Percentiles rank a stretch among this genome's conserved stretches.
These are phyloP conservation scores for Aureobasidium vineae DNA, from an alignment of 2,329 filamentous ascomycete species.

Conservation along the genomic window DNA sequence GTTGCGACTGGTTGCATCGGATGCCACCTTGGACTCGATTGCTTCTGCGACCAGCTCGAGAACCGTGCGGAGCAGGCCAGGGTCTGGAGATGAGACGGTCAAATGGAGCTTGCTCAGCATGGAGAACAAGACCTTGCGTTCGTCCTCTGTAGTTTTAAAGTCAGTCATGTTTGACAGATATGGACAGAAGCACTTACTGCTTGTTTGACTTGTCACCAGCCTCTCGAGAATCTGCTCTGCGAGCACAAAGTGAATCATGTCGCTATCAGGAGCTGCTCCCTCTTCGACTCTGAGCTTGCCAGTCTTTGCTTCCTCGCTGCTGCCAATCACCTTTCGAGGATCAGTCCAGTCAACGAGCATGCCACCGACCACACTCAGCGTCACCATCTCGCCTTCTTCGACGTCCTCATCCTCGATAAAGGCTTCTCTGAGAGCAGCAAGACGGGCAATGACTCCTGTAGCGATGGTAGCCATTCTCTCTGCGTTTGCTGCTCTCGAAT, in stretches of 20 bases:
- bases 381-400: slow-evolving; percentile 73
- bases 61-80: slow-evolving; percentile 39
- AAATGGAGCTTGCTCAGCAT: slow-evolving; percentile 82
- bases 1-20: slow-evolving; percentile 54
- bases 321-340: slow-evolving; percentile 70
- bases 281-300: slow-evolving; percentile 45
- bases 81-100: slow-evolving; percentile 41
- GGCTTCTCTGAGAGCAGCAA: slow-evolving; percentile 47
- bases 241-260: slow-evolving; percentile 69
- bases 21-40: slow-evolving; percentile 50
- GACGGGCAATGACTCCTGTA: slow-evolving; percentile 69
- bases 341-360: slow-evolving; percentile 95
- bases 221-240: slow-evolving; percentile 75
- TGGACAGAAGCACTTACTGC: slow-evolving; percentile 54
- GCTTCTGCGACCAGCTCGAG: slow-evolving; percentile 50
- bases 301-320: slow-evolving; percentile 56
- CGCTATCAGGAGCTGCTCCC: slow-evolving; percentile 61
- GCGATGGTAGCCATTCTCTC: slow-evolving; percentile 73
- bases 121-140: slow-evolving; percentile 76
- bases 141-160: slow-evolving; percentile 61
- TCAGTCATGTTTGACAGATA: slow-evolving; percentile 32
- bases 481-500: slow-evolving; percentile 78
- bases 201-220: slow-evolving; percentile 61
- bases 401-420: slow-evolving; percentile 60
- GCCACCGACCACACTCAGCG: slow-evolving; percentile 70